These are phyloP conservation scores for Tulasnella sp. DNA, from an alignment of 768 basidiomycete genomes.

Conservation along the genomic window DNA sequence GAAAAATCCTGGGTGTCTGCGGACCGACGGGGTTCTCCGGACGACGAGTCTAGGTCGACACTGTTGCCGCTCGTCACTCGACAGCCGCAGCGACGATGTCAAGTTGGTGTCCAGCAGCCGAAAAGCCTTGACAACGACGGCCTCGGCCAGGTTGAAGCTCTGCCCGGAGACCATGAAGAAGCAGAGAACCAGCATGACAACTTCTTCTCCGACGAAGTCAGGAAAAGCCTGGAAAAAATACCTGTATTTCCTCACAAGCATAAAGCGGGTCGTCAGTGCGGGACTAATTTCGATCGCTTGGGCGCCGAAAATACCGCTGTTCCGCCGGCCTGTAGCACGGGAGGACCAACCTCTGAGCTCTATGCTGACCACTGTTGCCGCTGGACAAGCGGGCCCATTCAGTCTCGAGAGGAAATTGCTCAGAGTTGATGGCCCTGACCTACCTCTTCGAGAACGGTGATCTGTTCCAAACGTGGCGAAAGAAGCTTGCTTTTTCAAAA, in stretches of 20 bases:
- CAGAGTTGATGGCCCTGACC: background rate
- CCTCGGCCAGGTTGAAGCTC: background rate
- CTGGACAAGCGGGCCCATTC: background rate
- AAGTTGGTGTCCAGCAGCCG: background rate
- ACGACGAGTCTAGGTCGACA: background rate
- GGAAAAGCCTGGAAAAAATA: background rate
- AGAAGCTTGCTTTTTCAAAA: background rate
- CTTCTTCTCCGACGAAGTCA: conserved; percentile 1
- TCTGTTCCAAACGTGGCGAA: background rate
- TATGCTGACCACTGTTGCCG: background rate
- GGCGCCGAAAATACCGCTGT: conserved; percentile 3
- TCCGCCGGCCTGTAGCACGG: background rate
- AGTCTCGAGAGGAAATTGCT: background rate
- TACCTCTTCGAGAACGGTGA: background rate
- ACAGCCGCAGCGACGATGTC: background rate
- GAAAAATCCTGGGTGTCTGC: background rate
- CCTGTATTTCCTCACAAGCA: background rate
- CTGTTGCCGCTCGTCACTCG: background rate
- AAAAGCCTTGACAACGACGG: background rate
- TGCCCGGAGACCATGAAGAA: background rate
- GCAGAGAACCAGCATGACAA: background rate
- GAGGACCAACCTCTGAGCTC: background rate
- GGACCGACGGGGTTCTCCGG: background rate
- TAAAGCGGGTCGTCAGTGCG: background rate
- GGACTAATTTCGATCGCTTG: background rate